phyloP scores from a whole-genome alignment of 2,329 filamentous ascomycete species.

The Ophiocordyceps robertsii region DNA sequence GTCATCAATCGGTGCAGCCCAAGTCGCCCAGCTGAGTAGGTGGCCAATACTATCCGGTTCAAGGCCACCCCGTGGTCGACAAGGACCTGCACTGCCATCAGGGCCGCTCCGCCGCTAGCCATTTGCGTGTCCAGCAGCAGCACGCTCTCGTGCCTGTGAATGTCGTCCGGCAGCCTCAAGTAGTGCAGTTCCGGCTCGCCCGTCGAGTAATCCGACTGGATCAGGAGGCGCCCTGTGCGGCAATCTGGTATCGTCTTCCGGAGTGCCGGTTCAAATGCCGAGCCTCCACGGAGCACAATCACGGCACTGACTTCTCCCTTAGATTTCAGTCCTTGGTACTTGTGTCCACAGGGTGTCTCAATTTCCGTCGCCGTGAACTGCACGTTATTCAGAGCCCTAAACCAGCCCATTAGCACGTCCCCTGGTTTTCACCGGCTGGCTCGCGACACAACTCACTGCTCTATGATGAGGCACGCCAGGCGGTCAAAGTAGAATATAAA shows the following conservation, averaged over 20 bases:
- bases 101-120: slow-evolving; percentile 68
- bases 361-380: slow-evolving; percentile 52
- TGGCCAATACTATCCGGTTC: slow-evolving; percentile 80
- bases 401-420: slow-evolving; percentile 3
- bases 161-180: slow-evolving; percentile 62
- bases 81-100: slow-evolving; percentile 95
- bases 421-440: neutral
- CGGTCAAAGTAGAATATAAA: slow-evolving; percentile 98
- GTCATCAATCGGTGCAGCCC: slow-evolving; percentile 75
- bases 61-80: slow-evolving; percentile 84
- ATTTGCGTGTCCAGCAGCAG: slow-evolving; percentile 88
- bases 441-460: slow-evolving; percentile 39
- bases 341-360: slow-evolving; percentile 54
- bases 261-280: slow-evolving; percentile 75
- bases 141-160: slow-evolving; percentile 64
- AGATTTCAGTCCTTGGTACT: slow-evolving; percentile 58
- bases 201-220: slow-evolving; percentile 74
- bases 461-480: slow-evolving; percentile 70
- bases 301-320: slow-evolving; percentile 73
- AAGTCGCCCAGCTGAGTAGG: slow-evolving; percentile 75
- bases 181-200: slow-evolving; percentile 92
- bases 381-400: slow-evolving; percentile 63
- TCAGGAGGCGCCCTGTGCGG: slow-evolving; percentile 74
- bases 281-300: slow-evolving; percentile 77
- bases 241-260: slow-evolving; percentile 88